Base-by-base conservation (phyloP, 2,329 filamentous ascomycete species). In the Cyphellophora attinorum region DNA sequence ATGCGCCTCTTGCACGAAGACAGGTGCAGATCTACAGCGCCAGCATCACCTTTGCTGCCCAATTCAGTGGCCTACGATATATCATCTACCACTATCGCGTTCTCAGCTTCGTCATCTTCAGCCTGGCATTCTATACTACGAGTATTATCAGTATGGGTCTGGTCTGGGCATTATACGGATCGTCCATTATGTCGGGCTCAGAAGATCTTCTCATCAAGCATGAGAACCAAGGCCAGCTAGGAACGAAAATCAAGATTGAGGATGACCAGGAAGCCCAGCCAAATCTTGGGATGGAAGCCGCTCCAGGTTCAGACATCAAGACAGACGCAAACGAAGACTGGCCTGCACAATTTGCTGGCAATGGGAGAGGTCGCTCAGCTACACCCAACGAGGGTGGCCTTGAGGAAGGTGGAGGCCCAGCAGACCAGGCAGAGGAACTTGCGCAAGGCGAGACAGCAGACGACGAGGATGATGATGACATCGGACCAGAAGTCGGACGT, bases 71-170 rank as follows among this genome's bases (percentile, higher is more conserved):
- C 0, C 56, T 95, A 41, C 67, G 74, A 54, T 73, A 82, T 76
- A 50, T 88, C 36, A 93, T 98, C 83, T 91, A 91, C 51, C 78
- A 85, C 41, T 80, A 89, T 61, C 76, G 81, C 10, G 51, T 91
- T 21, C 56, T 76, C 2, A 77, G 77, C 4, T 86, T 85, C 39
- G 34, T 81, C 1, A 51, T 79, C 1, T 81, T 86, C 49, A 83
- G 79, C 0, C 57, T 64, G 1, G 47, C 74, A 1, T 95, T 95
- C 58, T 96, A 88, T 85, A 54, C 64, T 1, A 74, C 76, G 10
- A 85, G 89, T 52, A 68, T 93, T 50, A 44, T 76, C 1, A 80
- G 79, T 27, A 73, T 82, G 54, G 64, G 67, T 1, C 23, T 78
- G 1, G 77, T 73, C 0, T 93, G 84, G 80, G 54, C 71, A n/a